These are phyloP conservation scores for Cynanchum wilfordii DNA, from an alignment of 257 asterid species.

Conservation along the genomic window DNA sequence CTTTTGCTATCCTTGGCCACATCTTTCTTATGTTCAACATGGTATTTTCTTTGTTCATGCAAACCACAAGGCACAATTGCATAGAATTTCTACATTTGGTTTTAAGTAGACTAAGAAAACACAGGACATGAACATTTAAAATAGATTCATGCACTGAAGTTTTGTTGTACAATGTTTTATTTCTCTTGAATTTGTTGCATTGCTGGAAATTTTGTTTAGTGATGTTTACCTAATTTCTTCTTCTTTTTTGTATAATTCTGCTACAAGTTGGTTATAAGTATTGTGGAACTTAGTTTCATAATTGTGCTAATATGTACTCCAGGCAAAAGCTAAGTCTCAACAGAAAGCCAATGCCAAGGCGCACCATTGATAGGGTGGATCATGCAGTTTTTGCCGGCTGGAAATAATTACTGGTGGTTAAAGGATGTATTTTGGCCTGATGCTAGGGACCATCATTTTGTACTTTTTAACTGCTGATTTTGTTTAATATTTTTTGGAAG, in stretches of 20 bases:
- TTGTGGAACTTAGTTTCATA: not conserved
- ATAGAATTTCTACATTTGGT: not conserved
- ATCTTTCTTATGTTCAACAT: not conserved
- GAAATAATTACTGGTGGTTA: slow-evolving; percentile 37
- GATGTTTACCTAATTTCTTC: not conserved
- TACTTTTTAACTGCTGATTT: slow-evolving; percentile 20
- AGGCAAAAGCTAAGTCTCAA: slow-evolving; percentile 59
- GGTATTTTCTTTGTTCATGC: not conserved
- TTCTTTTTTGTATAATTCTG: not conserved
- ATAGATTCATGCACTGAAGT: not conserved
- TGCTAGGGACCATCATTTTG: slow-evolving; percentile 31
- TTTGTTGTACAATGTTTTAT: not conserved
- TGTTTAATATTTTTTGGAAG: slow-evolving; percentile 16
- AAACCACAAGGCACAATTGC: not conserved
- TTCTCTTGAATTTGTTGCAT: not conserved
- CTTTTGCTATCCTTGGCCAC: not conserved
- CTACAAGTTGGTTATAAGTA: not conserved
- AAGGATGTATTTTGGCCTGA: slow-evolving; percentile 29
- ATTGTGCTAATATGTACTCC: slow-evolving; percentile 6
- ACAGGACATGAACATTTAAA: not conserved
- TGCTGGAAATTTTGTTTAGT: not conserved
- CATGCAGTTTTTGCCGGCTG: slow-evolving; percentile 15
- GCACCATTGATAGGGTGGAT: slow-evolving; percentile 44
- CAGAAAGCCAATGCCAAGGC: slow-evolving; percentile 63
- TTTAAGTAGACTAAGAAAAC: not conserved